Base-by-base conservation (phyloP, 192 early-diverging fungal genomes). In the Coemansia guatemalensis region DNA sequence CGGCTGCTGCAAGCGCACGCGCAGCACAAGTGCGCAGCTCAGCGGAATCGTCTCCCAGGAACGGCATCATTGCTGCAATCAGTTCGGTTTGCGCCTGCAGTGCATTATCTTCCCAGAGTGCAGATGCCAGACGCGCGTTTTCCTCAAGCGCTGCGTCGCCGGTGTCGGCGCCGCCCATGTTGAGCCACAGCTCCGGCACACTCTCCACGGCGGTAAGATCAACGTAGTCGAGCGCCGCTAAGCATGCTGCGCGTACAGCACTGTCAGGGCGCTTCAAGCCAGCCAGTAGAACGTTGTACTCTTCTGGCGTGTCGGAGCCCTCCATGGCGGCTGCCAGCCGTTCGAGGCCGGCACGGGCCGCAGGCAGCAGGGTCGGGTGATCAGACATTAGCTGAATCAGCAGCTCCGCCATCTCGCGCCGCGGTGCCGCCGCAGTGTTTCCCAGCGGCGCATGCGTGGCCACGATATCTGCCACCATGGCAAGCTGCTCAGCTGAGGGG, bases 401-500 rank as follows among this genome's bases (percentile, higher is more conserved):
- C 62, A 83, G 69, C 14, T 82, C 75, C 23, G 88, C 76, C 83
- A 91, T 88, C 47, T 85, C 85, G 58, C 75, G 68, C 30, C 90
- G 82, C 30, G 90, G 90, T 61, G 89, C 63, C 17, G 55, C 60
- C 12, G 27, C 30, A 41, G 64, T 60, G 53, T 39, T 41, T 32
- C 66, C 78, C 74, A 77, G 32, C 69, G 75, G 29, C 21, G 83
- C 83, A 67, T 92, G 90, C 78, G 85, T 88, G 2, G 75, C 71
- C 26, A 92, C 69, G 22, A 90, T 71, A 48, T 88, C 88, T 8
- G 87, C 78, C 12, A 83, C 82, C 71, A 90, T 85, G 29, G 81
- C 76, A 50, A 92, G 82, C 67, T 92, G 90, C 58, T 90, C 90
- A 20, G 74, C 64, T 2, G 74, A 65, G 33, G 60, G 64, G 59